Evolutionary conservation across 805 yeast genomes (phyloP).

Genomic region (Yarrowia sp.): DNA sequence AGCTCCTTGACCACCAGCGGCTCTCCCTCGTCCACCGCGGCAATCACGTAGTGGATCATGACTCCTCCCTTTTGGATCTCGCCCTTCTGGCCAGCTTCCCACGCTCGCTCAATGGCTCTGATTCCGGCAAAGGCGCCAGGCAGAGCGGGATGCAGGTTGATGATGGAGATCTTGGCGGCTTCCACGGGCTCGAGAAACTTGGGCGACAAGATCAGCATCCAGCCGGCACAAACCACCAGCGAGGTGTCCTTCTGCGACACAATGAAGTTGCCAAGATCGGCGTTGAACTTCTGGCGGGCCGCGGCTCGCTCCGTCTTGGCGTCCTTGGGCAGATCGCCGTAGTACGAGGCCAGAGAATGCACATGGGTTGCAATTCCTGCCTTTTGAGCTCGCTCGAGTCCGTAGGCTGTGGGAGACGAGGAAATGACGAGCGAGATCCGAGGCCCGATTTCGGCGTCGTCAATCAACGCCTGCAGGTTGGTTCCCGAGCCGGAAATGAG

Average conservation of each 20-base stretch:
- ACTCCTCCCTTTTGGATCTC: constrained; percentile 80
- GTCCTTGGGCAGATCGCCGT: constrained; percentile 75
- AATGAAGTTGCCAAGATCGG: constrained; percentile 75
- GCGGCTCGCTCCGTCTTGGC: constrained; percentile 61
- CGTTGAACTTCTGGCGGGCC: constrained; percentile 76
- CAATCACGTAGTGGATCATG: constrained; percentile 96
- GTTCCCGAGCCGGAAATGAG: constrained; percentile 95
- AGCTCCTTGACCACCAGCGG: constrained; percentile 86
- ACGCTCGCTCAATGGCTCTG: constrained; percentile 94
- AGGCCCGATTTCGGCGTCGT: constrained; percentile 59
- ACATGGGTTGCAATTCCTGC: constrained; percentile 71
- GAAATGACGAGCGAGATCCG: constrained; percentile 81
- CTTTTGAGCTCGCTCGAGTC: constrained; percentile 76
- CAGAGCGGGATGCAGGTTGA: constrained; percentile 94
- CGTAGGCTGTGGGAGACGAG: constrained; percentile 85
- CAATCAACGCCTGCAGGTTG: constrained; percentile 93
- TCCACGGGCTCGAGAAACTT: constrained; percentile 72
- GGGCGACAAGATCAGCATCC: constrained; percentile 92
- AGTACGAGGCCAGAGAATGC: constrained; percentile 75
- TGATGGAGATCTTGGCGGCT: constrained; percentile 71
- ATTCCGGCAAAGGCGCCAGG: constrained; percentile 98
- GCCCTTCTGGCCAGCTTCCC: constrained; percentile 92
- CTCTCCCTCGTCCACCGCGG: constrained; percentile 92
- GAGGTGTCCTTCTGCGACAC: constrained; percentile 69
- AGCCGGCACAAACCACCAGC: constrained; percentile 95